Conservation (phyloP, 768 basidiomycete genomes). For the Clavulina sp. region DNA sequence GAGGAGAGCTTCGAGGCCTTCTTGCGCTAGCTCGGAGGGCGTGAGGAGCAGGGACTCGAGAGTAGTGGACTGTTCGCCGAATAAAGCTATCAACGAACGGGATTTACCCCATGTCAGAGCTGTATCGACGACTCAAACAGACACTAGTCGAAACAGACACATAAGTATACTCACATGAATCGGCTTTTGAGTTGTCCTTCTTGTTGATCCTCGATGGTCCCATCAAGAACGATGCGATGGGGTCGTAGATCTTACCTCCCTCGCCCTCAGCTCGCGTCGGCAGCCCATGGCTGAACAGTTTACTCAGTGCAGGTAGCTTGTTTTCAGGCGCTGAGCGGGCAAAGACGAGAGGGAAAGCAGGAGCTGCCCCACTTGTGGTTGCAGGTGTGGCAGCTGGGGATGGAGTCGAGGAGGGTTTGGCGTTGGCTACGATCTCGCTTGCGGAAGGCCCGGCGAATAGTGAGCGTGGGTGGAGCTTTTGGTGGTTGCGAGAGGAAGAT, state of each 20-base stretch:
- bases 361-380: no score
- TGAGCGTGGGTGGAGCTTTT: constrained; percentile 11
- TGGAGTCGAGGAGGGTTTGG: constrained; percentile 35
- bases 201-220: constrained; percentile 65
- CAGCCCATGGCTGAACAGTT: constrained; percentile 73
- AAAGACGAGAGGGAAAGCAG: constrained; percentile 24
- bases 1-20: no score
- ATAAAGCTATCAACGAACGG: constrained; percentile 8
- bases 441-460: constrained; percentile 25
- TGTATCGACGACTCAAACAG: no score
- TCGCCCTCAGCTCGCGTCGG: constrained; percentile 94
- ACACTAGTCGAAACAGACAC: no score
- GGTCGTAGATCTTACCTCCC: constrained; percentile 64
- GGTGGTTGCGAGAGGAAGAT: constrained; percentile 42
- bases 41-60: no score
- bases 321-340: constrained; percentile 9
- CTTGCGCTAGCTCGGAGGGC: no score
- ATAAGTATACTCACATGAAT: constrained; percentile 23
- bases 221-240: constrained; percentile 67
- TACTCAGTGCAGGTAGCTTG: constrained; percentile 54
- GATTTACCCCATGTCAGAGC: no score
- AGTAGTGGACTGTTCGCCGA: not conserved
- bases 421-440: constrained; percentile 34
- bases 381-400: constrained; percentile 35
- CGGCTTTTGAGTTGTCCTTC: constrained; percentile 18